Base-by-base conservation (phyloP, 2,329 filamentous ascomycete genomes). In the Xylariaceae sp. region DNA sequence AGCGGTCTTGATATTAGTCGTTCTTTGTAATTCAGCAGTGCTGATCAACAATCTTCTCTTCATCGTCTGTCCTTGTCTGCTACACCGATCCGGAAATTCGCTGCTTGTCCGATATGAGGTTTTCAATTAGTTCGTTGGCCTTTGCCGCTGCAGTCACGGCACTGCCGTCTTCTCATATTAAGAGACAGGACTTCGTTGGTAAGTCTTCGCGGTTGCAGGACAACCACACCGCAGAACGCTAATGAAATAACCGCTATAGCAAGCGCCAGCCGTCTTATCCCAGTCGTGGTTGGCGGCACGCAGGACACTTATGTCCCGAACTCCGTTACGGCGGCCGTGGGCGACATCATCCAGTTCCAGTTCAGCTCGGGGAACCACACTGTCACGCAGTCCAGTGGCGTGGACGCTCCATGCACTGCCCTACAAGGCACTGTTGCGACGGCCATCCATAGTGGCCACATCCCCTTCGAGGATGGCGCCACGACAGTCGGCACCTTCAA, bases 341-440 rank as follows among this genome's bases (percentile, higher is more conserved):
- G 65, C 26, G 66, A 69, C n/a, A 52, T 64, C 9, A 55, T 71
- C 2, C 59, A 65, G 37, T 71, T 70, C 47, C 66, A 70, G 39
- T 71, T 71, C 54, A 66, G 63, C 42, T 61, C 58, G 18, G 63
- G 64, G 4, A 71, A 70, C 38, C 67, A 71, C 39, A 70, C 68
- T 0, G 62, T 69, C 11, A 72, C 69, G 0, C 65, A 72, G 47
- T 26, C 22, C 22, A 64, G 62, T 11, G 43, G 55, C 4, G 56
- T 61, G 31, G 49, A 61, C 2, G 40, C 56, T 0, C 60, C 67
- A 0, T 72, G 69, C 45, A 55, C 58, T 11, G 66, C 68, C 1
- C 50, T 71, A 3, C 63, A 68, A 29, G 55, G 53, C 0, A 55
- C 52, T 0, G 53, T 59, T 13, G 39, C 62, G 0, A 52, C 44